Evolutionary conservation across 2,329 filamentous ascomycete genomes (phyloP).

Genomic region (Apiospora marii): DNA sequence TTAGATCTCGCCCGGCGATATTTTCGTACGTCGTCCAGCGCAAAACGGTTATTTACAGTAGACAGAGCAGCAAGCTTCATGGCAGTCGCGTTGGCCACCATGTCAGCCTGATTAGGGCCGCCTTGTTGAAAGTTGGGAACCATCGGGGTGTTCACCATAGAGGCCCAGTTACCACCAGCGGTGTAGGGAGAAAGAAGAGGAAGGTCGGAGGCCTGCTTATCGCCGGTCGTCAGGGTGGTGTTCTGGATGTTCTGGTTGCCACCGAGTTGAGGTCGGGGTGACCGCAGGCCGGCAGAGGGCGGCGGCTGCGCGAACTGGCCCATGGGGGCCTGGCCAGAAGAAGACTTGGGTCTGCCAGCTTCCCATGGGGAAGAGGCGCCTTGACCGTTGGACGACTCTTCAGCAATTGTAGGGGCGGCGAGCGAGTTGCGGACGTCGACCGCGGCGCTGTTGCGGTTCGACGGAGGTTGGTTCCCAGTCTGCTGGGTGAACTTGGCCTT

Average conservation of each 20-base stretch:
- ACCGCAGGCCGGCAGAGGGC: conserved; percentile 78
- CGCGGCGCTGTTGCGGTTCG: conserved; percentile 89
- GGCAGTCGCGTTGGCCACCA: conserved; percentile 97
- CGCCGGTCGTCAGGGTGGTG: conserved; percentile 79
- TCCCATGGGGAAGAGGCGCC: conserved; percentile 83
- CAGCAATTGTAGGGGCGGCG: conserved; percentile 77
- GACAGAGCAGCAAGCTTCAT: conserved; percentile 98
- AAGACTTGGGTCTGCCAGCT: conserved; percentile 75
- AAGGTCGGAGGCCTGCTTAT: conserved; percentile 73
- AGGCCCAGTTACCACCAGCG: conserved; percentile 92
- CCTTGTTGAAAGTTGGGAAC: conserved; percentile 81
- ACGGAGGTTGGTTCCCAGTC: conserved; percentile 87
- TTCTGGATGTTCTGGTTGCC: conserved; percentile 79
- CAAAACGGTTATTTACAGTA: conserved; percentile 97
- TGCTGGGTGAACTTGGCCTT: conserved; percentile 98
- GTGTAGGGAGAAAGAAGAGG: conserved; percentile 87
- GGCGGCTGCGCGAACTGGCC: conserved; percentile 92
- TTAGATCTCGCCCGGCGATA: conserved; percentile 91
- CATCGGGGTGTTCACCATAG: conserved; percentile 98
- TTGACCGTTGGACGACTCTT: conserved; percentile 65
- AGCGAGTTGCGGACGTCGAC: conserved; percentile 81
- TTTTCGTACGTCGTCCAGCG: conserved; percentile 95
- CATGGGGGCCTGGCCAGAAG: conserved; percentile 78
- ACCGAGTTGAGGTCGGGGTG: conserved; percentile 75
- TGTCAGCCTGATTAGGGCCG: conserved; percentile 81